Percentiles rank a stretch among this genome's conserved stretches.
These are phyloP conservation scores for Dendrobium chrysotoxum DNA, from an alignment of 106 monocot species.

Conservation along the genomic window DNA sequence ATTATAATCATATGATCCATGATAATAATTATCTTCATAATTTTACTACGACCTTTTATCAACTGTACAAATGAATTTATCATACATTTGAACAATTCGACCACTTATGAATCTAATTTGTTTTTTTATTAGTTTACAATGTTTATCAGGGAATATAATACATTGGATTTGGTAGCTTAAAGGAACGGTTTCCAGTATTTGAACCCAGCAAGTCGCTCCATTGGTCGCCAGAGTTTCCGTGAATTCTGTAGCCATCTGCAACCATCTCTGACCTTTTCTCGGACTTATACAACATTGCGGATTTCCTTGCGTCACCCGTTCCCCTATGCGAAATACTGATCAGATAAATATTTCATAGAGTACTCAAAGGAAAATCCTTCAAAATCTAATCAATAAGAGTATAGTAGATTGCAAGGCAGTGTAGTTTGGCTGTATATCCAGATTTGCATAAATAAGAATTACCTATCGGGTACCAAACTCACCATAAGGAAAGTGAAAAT, in stretches of 20 bases:
- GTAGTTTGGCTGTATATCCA: too few species aligned
- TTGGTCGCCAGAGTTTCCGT: conserved; percentile 61
- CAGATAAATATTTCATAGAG: not conserved
- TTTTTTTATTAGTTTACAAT: not conserved
- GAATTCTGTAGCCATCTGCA: conserved; percentile 43
- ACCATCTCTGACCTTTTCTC: conserved; percentile 45
- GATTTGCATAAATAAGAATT: too few species aligned
- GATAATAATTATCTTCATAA: too few species aligned
- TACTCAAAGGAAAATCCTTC: too few species aligned
- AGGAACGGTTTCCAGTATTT: conserved; percentile 27
- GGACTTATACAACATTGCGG: conserved; percentile 46
- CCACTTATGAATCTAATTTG: not conserved
- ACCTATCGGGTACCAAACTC: too few species aligned
- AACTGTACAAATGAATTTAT: too few species aligned
- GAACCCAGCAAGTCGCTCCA: conserved; percentile 61
- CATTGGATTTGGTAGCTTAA: conserved; percentile 73
- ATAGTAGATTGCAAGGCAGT: too few species aligned
- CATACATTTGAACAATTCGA: too few species aligned
- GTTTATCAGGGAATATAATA: conserved; percentile 28
- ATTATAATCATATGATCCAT: too few species aligned
- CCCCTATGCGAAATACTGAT: not conserved
- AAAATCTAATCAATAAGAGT: too few species aligned
- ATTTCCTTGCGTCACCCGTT: conserved; percentile 26
- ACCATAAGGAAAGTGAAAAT: too few species aligned
- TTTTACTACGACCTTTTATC: too few species aligned